Conservation (phyloP, 768 basidiomycete genomes). For the Coprinellus micaceus region DNA sequence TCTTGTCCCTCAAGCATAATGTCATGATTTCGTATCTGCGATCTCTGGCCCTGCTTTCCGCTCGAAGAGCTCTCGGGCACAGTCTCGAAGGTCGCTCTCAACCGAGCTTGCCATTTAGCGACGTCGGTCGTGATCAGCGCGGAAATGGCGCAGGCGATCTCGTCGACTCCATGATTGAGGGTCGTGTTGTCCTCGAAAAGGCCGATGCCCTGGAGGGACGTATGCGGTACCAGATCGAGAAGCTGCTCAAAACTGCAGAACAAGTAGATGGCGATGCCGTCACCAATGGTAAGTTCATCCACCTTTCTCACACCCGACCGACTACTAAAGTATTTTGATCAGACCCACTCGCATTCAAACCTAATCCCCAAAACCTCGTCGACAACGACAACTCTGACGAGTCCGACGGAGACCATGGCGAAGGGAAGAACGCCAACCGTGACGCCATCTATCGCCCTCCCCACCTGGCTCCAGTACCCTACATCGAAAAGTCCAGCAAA, state of each 20-base stretch:
- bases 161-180: constrained; percentile 76
- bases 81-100: constrained; percentile 49
- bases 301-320: not conserved
- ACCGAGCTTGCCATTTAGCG: constrained; percentile 50
- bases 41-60: constrained; percentile 67
- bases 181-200: constrained; percentile 85
- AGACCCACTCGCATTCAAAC: constrained; percentile 92
- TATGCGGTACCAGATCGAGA: constrained; percentile 95
- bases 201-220: constrained; percentile 77
- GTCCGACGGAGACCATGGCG: constrained; percentile 14
- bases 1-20: constrained; percentile 85
- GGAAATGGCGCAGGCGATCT: constrained; percentile 68
- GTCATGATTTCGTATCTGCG: constrained; percentile 83
- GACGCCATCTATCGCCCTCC: constrained; percentile 80
- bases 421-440: constrained; percentile 6
- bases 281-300: constrained; percentile 52
- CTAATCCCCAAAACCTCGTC: constrained; percentile 77
- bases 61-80: constrained; percentile 69
- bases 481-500: constrained; percentile 50
- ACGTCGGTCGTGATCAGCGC: constrained; percentile 45
- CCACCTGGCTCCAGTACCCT: constrained; percentile 85
- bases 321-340: constrained; percentile 8
- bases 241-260: constrained; percentile 76
- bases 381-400: constrained; percentile 12
- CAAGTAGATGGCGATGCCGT: constrained; percentile 45